A percentile compares a stretch with the other conserved stretches of the same genome.
phyloP scores from a whole-genome alignment of 164 flowering plant genomes.

The Umbilicus rupestris region DNA sequence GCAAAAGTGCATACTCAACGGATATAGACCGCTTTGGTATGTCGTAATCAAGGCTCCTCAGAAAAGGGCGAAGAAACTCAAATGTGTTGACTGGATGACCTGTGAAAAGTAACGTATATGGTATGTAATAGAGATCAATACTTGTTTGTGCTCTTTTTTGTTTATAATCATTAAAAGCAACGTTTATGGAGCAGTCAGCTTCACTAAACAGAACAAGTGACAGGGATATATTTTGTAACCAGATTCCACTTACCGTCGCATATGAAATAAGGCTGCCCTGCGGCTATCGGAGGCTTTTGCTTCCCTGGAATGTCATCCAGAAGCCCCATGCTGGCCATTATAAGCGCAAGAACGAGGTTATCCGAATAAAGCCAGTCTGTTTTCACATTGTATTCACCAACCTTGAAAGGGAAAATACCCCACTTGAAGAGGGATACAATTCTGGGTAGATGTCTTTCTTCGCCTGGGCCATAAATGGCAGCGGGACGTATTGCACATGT shows the following conservation, averaged over 20 bases:
- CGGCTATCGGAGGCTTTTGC: slow-evolving; percentile 60
- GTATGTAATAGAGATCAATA: neutral
- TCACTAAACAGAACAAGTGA: neutral
- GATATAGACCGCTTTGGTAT: slow-evolving; percentile 50
- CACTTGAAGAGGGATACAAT: slow-evolving; percentile 61
- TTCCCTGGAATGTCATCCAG: slow-evolving; percentile 71
- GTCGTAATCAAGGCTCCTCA: slow-evolving; percentile 65
- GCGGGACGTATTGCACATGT: slow-evolving; percentile 95
- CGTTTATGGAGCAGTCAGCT: neutral
- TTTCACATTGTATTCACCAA: slow-evolving; percentile 61
- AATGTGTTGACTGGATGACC: slow-evolving; percentile 76
- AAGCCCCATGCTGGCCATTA: slow-evolving; percentile 96
- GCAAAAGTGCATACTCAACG: slow-evolving; percentile 43
- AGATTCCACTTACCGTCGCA: slow-evolving; percentile 59
- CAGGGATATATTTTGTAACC: neutral
- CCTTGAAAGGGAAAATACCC: slow-evolving; percentile 57
- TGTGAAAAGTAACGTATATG: slow-evolving; percentile 15
- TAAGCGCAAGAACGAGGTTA: slow-evolving; percentile 71
- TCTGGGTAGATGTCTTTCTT: slow-evolving; percentile 87
- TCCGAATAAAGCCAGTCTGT: slow-evolving; percentile 88
- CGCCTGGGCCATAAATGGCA: slow-evolving; percentile 96
- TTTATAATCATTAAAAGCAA: neutral
- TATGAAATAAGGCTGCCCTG: slow-evolving; percentile 90
- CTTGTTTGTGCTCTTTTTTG: neutral
- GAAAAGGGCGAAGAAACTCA: slow-evolving; percentile 62